Evolutionary conservation across 169 alveolate species (phyloP).

Genomic region (Cryptosporidium meleagridis): DNA sequence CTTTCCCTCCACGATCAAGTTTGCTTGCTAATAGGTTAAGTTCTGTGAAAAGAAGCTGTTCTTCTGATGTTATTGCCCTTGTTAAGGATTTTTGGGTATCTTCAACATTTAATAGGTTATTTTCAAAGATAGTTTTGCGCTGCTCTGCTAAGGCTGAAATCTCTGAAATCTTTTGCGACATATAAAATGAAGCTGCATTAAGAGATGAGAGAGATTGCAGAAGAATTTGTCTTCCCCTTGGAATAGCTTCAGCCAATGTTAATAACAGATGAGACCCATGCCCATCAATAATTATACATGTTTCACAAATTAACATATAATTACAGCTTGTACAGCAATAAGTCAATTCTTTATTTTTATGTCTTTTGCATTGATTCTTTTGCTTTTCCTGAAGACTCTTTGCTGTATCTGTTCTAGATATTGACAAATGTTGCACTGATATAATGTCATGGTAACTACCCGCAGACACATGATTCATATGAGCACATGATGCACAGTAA

Average conservation of each 20-base stretch:
- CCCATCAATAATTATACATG: constrained; percentile 68
- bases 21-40: constrained; percentile 23
- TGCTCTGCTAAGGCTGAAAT: constrained; percentile 49
- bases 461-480: constrained; percentile 58
- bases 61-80: constrained; percentile 54
- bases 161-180: constrained; percentile 62
- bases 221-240: constrained; percentile 59
- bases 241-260: constrained; percentile 69
- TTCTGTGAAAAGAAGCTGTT: constrained; percentile 33
- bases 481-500: constrained; percentile 66
- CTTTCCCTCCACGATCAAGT: constrained; percentile 57
- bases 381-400: constrained; percentile 13
- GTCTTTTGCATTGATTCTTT: constrained; percentile 46
- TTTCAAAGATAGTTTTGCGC: constrained; percentile 42
- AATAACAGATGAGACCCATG: constrained; percentile 65
- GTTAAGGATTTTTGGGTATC: constrained; percentile 56
- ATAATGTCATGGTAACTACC: constrained; percentile 57
- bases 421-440: constrained; percentile 28
- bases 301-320: constrained; percentile 55
- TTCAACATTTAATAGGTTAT: constrained; percentile 44
- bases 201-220: constrained; percentile 43
- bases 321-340: constrained; percentile 72
- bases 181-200: constrained; percentile 50
- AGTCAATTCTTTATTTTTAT: constrained; percentile 62
- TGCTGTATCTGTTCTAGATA: constrained; percentile 38